A percentile compares a stretch with the other conserved stretches of the same genome.
Evolutionary conservation across 2,329 filamentous ascomycete species (phyloP).

Genomic region (Fusarium paranaense): DNA sequence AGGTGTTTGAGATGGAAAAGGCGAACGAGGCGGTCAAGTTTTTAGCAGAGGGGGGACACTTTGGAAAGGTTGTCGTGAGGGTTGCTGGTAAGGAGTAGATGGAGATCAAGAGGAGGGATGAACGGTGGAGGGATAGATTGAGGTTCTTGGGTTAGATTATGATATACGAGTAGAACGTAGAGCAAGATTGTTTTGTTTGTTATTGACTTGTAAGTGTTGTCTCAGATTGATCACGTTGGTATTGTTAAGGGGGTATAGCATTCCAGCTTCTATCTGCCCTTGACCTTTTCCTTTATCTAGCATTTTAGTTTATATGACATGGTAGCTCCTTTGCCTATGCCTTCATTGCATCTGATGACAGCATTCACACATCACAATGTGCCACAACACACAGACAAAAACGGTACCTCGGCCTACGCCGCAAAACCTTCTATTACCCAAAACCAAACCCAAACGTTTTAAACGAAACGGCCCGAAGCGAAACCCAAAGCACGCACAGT

Average conservation of each 20-base stretch:
- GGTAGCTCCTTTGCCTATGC: not conserved
- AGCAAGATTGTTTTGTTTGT: not conserved
- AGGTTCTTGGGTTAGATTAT: not conserved
- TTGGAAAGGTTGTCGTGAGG: conserved; percentile 68
- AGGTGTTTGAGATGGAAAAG: conserved; percentile 60
- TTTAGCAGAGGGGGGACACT: conserved; percentile 64
- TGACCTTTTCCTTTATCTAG: not conserved
- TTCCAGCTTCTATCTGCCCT: not conserved
- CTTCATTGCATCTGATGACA: not conserved
- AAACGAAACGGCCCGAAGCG: not conserved
- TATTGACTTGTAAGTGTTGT: not conserved
- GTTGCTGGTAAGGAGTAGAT: conserved; percentile 45
- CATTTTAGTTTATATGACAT: not conserved
- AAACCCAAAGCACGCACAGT: not conserved
- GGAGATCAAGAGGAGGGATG: not conserved
- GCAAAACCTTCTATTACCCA: conserved; percentile 4
- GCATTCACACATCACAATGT: not conserved
- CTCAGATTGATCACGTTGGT: not conserved
- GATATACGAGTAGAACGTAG: not conserved
- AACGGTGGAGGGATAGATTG: not conserved
- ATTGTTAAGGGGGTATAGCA: not conserved
- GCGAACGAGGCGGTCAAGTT: conserved; percentile 63
- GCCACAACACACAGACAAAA: not conserved
- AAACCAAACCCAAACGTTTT: not conserved
- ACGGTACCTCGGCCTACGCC: not conserved